Percentiles rank a stretch among this genome's conserved stretches.
Conservation (phyloP, 2,329 filamentous ascomycete species). For the Colletotrichum sp. region DNA sequence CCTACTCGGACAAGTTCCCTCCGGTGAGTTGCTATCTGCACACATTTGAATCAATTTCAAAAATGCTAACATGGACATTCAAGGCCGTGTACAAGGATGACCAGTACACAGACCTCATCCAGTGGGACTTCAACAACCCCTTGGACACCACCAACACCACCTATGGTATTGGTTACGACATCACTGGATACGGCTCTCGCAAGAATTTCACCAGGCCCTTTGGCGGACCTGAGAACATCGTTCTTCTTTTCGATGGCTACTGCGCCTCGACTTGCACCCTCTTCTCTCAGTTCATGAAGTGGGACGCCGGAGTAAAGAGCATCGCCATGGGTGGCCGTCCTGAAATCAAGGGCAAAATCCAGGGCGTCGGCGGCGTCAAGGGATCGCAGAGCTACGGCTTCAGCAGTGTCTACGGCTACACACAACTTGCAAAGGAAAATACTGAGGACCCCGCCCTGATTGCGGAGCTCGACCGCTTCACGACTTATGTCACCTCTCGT, state of each 20-base stretch:
- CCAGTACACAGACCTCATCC: slow-evolving; percentile 54
- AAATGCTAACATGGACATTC: slow-evolving; percentile 39
- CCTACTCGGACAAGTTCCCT: slow-evolving; percentile 48
- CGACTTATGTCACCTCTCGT: slow-evolving; percentile 32
- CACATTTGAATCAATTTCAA: background rate
- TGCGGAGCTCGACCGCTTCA: slow-evolving; percentile 30
- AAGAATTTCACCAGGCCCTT: slow-evolving; percentile 58
- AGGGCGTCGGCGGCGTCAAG: slow-evolving; percentile 42
- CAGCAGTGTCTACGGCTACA: slow-evolving; percentile 30
- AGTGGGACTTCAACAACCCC: slow-evolving; percentile 54
- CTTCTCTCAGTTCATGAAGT: background rate
- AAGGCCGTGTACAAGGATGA: slow-evolving; percentile 16
- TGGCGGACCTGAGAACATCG: slow-evolving; percentile 56
- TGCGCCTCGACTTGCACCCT: slow-evolving; percentile 63
- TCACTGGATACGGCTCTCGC: slow-evolving; percentile 54
- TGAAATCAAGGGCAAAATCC: slow-evolving; percentile 47
- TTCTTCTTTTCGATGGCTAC: slow-evolving; percentile 62
- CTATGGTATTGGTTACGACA: slow-evolving; percentile 47
- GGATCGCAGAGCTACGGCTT: slow-evolving; percentile 46
- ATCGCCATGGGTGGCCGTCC: slow-evolving; percentile 5
- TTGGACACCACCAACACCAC: slow-evolving; percentile 43
- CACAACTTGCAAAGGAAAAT: slow-evolving; percentile 25
- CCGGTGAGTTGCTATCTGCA: slow-evolving; percentile 32
- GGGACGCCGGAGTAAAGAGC: background rate
- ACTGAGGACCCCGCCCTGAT: slow-evolving; percentile 30